These are phyloP conservation scores for Coriolopsis trogii DNA, from an alignment of 1,284 basidiomycete species.

Conservation along the genomic window DNA sequence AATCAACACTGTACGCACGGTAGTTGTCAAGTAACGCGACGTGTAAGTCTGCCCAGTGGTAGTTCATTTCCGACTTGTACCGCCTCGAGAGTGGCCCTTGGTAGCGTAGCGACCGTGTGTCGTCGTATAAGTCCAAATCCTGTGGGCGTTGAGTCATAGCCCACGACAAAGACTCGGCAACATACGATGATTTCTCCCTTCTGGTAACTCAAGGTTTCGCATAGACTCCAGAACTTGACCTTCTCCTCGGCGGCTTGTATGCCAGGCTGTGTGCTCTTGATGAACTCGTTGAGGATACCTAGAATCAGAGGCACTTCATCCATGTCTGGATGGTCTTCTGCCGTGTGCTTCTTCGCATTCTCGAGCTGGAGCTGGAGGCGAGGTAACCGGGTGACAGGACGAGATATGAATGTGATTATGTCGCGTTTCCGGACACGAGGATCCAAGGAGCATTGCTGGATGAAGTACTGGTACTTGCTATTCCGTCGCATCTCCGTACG, in stretches of 20 bases:
- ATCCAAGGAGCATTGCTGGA: constrained; percentile 62
- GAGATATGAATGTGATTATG: constrained; percentile 77
- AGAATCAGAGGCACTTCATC: constrained; percentile 70
- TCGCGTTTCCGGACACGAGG: constrained; percentile 77
- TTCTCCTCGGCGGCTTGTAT: constrained; percentile 83
- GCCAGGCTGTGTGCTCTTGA: constrained; percentile 82
- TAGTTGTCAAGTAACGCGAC: constrained; percentile 80
- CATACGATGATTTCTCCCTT: constrained; percentile 78
- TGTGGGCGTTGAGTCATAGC: constrained; percentile 32
- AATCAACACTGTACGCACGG: constrained; percentile 44
- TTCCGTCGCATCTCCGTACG: constrained; percentile 72
- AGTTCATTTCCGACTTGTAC: constrained; percentile 58
- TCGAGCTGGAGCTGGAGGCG: constrained; percentile 76
- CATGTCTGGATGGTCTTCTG: constrained; percentile 62
- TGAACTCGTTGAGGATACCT: constrained; percentile 61
- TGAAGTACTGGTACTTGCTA: constrained; percentile 63
- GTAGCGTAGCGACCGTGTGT: constrained; percentile 69
- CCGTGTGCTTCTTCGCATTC: constrained; percentile 67
- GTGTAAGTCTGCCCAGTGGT: constrained; percentile 66
- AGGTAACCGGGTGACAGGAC: constrained; percentile 82
- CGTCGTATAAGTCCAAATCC: constrained; percentile 81
- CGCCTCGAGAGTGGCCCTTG: constrained; percentile 59
- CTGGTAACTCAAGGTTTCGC: constrained; percentile 72
- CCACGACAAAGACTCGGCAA: constrained; percentile 3
- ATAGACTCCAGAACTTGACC: constrained; percentile 80